Evolutionary conservation across 495 filamentous ascomycete genomes (phyloP).

Genomic region (Podospora didyma): DNA sequence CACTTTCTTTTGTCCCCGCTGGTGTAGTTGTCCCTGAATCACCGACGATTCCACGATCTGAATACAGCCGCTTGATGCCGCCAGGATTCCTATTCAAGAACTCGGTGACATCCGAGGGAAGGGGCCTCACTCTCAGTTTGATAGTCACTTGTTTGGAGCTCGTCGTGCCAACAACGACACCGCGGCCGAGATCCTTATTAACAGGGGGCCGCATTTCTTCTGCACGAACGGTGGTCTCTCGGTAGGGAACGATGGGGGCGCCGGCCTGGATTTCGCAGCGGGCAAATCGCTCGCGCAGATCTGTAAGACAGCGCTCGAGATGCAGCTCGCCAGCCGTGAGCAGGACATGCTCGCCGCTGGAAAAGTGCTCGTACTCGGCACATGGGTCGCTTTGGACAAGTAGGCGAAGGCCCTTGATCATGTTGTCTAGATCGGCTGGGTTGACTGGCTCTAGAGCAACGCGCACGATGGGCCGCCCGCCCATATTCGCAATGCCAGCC

Average conservation of each 20-base stretch:
- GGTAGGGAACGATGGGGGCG: slow-evolving; percentile 91
- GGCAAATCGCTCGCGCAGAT: slow-evolving; percentile 89
- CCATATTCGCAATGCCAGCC: slow-evolving; percentile 71
- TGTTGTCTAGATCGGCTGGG: slow-evolving; percentile 83
- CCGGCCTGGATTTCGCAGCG: slow-evolving; percentile 93
- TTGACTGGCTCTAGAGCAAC: slow-evolving; percentile 89
- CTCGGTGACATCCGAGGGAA: slow-evolving; percentile 75
- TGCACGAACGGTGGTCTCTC: slow-evolving; percentile 82
- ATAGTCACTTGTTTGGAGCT: slow-evolving; percentile 81
- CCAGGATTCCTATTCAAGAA: slow-evolving; percentile 77
- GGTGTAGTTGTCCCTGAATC: slow-evolving; percentile 26
- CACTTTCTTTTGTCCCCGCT: slow-evolving; percentile 41
- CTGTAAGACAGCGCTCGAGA: slow-evolving; percentile 89
- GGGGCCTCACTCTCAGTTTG: slow-evolving; percentile 70
- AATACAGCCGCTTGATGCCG: slow-evolving; percentile 75
- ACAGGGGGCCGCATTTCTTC: slow-evolving; percentile 87
- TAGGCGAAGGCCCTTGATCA: slow-evolving; percentile 83
- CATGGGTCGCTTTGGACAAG: slow-evolving; percentile 95
- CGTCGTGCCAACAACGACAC: slow-evolving; percentile 68
- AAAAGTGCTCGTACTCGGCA: slow-evolving; percentile 89
- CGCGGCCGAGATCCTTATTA: slow-evolving; percentile 83
- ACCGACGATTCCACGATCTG: slow-evolving; percentile 52
- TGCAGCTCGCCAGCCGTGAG: slow-evolving; percentile 93
- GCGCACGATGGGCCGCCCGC: slow-evolving; percentile 83
- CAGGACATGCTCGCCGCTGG: slow-evolving; percentile 92